phyloP scores from a whole-genome alignment of 805 yeast genomes.

The Metschnikowia rubicola region DNA sequence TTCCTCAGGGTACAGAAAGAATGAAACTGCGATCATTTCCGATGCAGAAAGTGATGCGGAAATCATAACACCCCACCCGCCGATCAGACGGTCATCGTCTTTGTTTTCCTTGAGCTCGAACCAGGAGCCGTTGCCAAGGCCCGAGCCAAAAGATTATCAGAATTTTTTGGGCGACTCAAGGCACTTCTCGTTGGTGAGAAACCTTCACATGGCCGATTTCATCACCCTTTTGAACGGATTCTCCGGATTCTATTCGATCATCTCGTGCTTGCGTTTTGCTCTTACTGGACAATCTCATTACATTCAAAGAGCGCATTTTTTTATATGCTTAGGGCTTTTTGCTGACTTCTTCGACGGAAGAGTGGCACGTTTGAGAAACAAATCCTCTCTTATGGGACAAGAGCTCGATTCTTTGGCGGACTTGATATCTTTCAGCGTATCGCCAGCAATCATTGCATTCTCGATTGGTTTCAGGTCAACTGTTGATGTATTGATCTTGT shows the following conservation, averaged over 20 bases:
- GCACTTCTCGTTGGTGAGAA: constrained; percentile 82
- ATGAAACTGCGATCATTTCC: constrained; percentile 36
- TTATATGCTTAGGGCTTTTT: constrained; percentile 85
- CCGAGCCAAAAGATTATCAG: constrained; percentile 70
- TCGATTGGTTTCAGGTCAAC: constrained; percentile 86
- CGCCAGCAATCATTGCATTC: constrained; percentile 92
- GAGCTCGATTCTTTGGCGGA: constrained; percentile 97
- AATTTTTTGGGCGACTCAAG: constrained; percentile 79
- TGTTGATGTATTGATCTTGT: constrained; percentile 68
- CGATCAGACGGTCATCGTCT: constrained; percentile 52
- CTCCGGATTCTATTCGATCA: constrained; percentile 86
- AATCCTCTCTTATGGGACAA: constrained; percentile 92
- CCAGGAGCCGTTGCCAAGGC: constrained; percentile 66
- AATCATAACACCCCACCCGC: constrained; percentile 23
- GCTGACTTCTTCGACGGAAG: constrained; percentile 97
- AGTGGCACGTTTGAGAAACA: constrained; percentile 91
- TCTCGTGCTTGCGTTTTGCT: constrained; percentile 80
- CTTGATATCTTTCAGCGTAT: constrained; percentile 89
- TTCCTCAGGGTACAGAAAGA: constrained; percentile 23
- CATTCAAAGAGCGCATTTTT: constrained; percentile 83
- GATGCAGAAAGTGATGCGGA: constrained; percentile 34
- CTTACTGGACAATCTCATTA: constrained; percentile 66
- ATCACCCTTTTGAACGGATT: constrained; percentile 93
- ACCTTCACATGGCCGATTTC: constrained; percentile 92
- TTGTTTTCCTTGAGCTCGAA: constrained; percentile 48